These are phyloP conservation scores for Blastocystis sp. DNA, from an alignment of 352 stramenopile species.

Conservation along the genomic window DNA sequence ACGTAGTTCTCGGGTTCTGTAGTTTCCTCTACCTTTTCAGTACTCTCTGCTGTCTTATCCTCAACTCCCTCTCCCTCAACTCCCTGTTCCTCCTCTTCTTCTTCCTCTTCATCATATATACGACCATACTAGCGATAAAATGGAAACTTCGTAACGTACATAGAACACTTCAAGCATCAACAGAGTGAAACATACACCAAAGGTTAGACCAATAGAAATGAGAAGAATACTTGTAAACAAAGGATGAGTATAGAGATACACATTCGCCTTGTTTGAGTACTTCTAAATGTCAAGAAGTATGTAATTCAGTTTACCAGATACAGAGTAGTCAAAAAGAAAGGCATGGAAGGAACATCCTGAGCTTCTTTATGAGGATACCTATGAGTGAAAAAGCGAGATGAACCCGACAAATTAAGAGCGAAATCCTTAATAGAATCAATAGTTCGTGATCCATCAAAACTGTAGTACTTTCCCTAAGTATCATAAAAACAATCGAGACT, in stretches of 20 bases:
- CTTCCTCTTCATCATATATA: neutral
- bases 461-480: constrained; percentile 29
- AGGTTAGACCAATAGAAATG: constrained; percentile 22
- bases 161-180: constrained; percentile 32
- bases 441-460: constrained; percentile 51
- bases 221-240: constrained; percentile 35
- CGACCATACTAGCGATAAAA: neutral
- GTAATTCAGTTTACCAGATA: neutral
- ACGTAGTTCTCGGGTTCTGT: neutral
- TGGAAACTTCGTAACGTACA: neutral
- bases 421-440: constrained; percentile 7
- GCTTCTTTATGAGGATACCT: neutral
- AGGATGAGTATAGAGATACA: constrained; percentile 34
- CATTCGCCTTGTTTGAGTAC: constrained; percentile 45
- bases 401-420: neutral
- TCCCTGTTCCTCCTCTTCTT: neutral
- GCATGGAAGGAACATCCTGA: neutral
- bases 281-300: neutral
- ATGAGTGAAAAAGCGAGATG: neutral
- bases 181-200: constrained; percentile 33
- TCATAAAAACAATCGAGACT: neutral
- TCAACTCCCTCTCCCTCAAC: neutral
- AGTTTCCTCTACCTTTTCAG: neutral
- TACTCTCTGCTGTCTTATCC: neutral
- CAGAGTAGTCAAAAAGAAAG: neutral